Evolutionary conservation across 106 monocot genomes (phyloP).

Genomic region (Allium fistulosum): DNA sequence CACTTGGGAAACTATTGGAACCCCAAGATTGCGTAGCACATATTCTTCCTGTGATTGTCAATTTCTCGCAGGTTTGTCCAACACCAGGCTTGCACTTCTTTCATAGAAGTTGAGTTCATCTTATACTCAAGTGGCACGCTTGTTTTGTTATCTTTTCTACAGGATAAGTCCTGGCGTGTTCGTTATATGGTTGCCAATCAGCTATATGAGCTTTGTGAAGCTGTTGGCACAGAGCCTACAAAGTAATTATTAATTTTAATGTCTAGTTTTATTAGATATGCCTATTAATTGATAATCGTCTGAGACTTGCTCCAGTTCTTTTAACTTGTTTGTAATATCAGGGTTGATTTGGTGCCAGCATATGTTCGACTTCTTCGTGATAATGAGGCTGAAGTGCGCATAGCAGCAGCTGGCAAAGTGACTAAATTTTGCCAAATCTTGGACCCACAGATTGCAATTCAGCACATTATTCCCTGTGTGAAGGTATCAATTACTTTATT

Average conservation of each 20-base stretch:
- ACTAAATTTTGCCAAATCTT: constrained; percentile 90
- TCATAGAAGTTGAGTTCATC: too few relatives aligned
- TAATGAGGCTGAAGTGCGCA: constrained; percentile 93
- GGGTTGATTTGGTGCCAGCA: constrained; percentile 74
- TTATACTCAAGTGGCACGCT: neutral
- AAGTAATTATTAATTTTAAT: constrained; percentile 24
- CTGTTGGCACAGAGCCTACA: constrained; percentile 81
- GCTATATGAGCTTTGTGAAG: constrained; percentile 94
- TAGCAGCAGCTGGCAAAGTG: constrained; percentile 91
- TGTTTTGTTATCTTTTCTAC: constrained; percentile 12
- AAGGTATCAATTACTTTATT: constrained; percentile 37
- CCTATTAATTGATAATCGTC: neutral
- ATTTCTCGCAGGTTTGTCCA: constrained; percentile 71
- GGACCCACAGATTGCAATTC: constrained; percentile 71
- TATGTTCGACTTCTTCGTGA: constrained; percentile 95
- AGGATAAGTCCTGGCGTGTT: constrained; percentile 98
- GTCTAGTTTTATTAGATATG: too few relatives aligned
- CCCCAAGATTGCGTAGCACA: constrained; percentile 88
- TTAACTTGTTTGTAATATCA: constrained; percentile 13
- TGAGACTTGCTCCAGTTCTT: neutral
- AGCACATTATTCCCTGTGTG: constrained; percentile 89
- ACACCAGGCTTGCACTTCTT: too few relatives aligned
- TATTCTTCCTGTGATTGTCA: constrained; percentile 83
- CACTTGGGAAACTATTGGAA: constrained; percentile 85
- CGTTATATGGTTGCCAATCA: constrained; percentile 99